These are phyloP conservation scores for Tulasnella sp. DNA, from an alignment of 768 basidiomycete genomes.

Conservation along the genomic window DNA sequence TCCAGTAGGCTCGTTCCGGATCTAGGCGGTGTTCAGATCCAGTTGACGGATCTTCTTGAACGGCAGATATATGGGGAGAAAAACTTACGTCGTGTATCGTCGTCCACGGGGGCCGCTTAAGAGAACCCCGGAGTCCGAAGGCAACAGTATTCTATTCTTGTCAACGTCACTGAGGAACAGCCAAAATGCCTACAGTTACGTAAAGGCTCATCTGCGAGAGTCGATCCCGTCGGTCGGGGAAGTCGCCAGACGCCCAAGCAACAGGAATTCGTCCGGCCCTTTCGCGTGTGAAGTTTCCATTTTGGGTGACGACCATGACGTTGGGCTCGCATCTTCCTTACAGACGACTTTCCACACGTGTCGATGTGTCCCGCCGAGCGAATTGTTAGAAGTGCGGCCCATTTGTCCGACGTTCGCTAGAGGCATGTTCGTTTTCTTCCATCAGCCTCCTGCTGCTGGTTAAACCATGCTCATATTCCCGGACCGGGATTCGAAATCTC, in stretches of 20 bases:
- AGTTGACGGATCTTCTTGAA: too few relatives aligned
- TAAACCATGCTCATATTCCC: not conserved
- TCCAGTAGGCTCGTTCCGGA: too few relatives aligned
- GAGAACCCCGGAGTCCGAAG: too few relatives aligned
- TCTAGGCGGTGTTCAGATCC: too few relatives aligned
- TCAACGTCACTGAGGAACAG: too few relatives aligned
- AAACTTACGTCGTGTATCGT: too few relatives aligned
- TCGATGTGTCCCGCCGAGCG: not conserved
- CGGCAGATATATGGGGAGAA: too few relatives aligned
- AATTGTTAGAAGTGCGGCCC: not conserved
- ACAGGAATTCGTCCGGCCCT: not conserved
- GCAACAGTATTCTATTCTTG: too few relatives aligned
- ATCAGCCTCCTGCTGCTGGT: not conserved
- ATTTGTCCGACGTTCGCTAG: not conserved
- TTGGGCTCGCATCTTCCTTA: not conserved
- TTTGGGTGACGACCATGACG: not conserved
- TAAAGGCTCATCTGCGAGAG: not conserved
- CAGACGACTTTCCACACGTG: not conserved
- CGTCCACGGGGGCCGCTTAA: too few relatives aligned
- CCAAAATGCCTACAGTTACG: too few relatives aligned
- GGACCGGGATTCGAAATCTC: not conserved
- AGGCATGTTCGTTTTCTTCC: not conserved
- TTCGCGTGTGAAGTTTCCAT: not conserved
- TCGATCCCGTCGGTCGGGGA: too few relatives aligned
- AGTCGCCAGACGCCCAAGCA: not conserved